Base-by-base conservation (phyloP, 345 rosid genomes). In the Leavenworthia alabamica region DNA sequence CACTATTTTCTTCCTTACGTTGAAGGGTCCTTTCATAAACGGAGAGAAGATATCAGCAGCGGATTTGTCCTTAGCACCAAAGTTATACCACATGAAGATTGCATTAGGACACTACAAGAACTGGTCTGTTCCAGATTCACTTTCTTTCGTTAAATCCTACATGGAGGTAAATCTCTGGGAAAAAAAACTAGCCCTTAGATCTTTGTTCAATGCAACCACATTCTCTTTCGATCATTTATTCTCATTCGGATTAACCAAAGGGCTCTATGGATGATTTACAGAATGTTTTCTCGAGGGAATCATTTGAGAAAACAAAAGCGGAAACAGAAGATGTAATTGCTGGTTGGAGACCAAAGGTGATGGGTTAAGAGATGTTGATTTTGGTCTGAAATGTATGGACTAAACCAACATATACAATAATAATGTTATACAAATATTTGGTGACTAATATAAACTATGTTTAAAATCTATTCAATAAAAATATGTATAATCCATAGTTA, bases 331-430 rank as follows among this genome's bases (percentile, higher is more conserved):
- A 92, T 62, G 90, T 89, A 2, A 71, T 92, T 47, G 93, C 82
- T 12, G 96, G 98, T 56, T 92, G 98, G 98, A 90, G 73, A 65
- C 91, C 95, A 14, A 89, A 89, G 75, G 95, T 89, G 46, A 55
- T 77, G 82, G 89, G 82, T 56, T 89, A 64, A 77, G 37, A 60
- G 45, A 26, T 24, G 5, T 9, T 12, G 16, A 32, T 43, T 52
- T 48, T 67, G 52, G 17, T 14, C 39, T 43, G 41, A 32, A 32
- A 31, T 23, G 4, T 58, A 52, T 68, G 24, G 13, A 24, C 41
- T 60, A 23, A 36, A 12, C 8, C 41, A 36, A n/a, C 40, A 36
- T 12, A 12, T 12, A 23, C 4, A 12, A n/a, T n/a, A n/a, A n/a
- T 35, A 35, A 12, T 11, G 11, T 2, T 35, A 35, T 35, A 36